Conservation (phyloP, 2,329 filamentous ascomycete species). For the Phialocephala subalpina region DNA sequence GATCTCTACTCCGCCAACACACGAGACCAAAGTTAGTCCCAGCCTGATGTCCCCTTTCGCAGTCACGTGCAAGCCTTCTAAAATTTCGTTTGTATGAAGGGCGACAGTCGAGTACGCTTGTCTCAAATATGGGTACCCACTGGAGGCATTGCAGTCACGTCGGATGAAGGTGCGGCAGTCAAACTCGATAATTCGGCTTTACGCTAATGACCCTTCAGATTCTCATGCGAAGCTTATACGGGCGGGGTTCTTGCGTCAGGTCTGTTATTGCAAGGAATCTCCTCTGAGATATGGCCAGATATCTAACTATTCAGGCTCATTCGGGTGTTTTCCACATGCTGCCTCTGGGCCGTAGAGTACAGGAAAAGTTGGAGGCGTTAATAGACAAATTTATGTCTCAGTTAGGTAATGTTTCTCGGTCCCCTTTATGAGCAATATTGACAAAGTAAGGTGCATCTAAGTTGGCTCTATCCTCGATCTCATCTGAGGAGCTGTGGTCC, state of each 20-base stretch:
- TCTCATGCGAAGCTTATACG: conserved; percentile 72
- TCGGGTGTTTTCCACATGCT: conserved; percentile 93
- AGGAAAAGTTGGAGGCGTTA: conserved; percentile 84
- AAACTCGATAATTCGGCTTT: neutral
- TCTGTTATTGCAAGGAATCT: conserved; percentile 45
- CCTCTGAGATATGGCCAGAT: conserved; percentile 1
- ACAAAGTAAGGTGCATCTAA: conserved; percentile 74
- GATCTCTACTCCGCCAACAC: neutral
- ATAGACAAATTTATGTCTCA: conserved; percentile 90
- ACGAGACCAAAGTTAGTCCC: conserved; percentile 17
- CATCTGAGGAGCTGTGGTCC: conserved; percentile 84
- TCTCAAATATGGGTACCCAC: conserved; percentile 85
- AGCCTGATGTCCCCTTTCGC: neutral
- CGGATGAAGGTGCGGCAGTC: conserved; percentile 57
- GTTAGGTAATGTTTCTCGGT: conserved; percentile 60
- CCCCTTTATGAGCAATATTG: neutral
- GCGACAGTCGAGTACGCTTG: conserved; percentile 65
- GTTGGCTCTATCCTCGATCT: conserved; percentile 83
- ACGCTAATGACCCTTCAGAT: conserved; percentile 52
- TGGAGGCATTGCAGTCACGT: conserved; percentile 67
- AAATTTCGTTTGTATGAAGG: conserved; percentile 45
- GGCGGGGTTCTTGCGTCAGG: conserved; percentile 78
- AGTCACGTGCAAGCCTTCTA: neutral
- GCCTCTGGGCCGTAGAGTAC: conserved; percentile 85
- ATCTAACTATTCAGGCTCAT: conserved; percentile 65